Evolutionary conservation across 768 basidiomycete genomes (phyloP).

Genomic region (Calocera viscosa): DNA sequence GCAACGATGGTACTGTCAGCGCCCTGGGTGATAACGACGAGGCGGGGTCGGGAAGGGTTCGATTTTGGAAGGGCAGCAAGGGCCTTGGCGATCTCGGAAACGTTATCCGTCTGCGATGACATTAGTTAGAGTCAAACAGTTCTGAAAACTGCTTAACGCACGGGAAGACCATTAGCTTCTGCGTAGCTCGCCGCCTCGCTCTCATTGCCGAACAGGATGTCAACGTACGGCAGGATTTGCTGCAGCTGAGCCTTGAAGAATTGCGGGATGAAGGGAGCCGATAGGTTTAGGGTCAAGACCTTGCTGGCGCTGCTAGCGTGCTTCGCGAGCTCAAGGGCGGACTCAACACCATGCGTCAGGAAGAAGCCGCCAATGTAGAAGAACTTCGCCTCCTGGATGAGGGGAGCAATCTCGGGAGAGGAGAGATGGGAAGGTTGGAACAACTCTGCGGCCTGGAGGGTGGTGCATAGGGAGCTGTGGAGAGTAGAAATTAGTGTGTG

Average conservation of each 20-base stretch:
- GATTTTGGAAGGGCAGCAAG: conserved; percentile 67
- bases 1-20: conserved; percentile 67
- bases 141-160: conserved; percentile 19
- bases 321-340: conserved; percentile 59
- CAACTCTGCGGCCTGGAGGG: conserved; percentile 77
- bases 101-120: conserved; percentile 40
- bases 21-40: conserved; percentile 87
- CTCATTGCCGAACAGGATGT: conserved; percentile 94
- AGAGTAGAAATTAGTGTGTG: background rate
- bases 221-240: conserved; percentile 67
- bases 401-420: conserved; percentile 57
- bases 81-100: conserved; percentile 53
- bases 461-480: conserved; percentile 79
- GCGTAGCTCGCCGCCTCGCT: conserved; percentile 85
- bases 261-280: conserved; percentile 92
- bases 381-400: conserved; percentile 67
- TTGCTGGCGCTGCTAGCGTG: conserved; percentile 65
- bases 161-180: conserved; percentile 50
- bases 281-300: conserved; percentile 85
- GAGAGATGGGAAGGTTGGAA: conserved; percentile 72
- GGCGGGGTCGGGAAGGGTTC: conserved; percentile 61
- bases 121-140: background rate
- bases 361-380: conserved; percentile 97
- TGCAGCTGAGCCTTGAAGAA: conserved; percentile 80
- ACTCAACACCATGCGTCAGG: conserved; percentile 78